A percentile compares a stretch with the other conserved stretches of the same genome.
Evolutionary conservation across 208 protist species (phyloP).

Genomic region (Trypanosoma melophagium): DNA sequence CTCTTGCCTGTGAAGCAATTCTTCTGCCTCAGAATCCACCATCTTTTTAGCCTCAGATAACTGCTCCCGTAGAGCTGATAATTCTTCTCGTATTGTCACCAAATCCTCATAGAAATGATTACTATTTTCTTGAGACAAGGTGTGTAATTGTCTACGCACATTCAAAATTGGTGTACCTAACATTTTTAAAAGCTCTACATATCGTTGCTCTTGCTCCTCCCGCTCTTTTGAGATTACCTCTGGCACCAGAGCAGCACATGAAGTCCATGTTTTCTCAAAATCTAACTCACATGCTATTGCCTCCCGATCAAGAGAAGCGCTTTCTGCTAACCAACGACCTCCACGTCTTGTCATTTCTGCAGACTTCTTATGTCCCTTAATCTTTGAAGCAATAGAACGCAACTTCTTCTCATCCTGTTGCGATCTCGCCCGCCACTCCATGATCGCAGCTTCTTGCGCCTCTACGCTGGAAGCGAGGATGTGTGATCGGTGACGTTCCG

Average conservation of each 20-base stretch:
- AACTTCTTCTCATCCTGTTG: slow-evolving; percentile 27
- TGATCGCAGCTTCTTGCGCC: slow-evolving; percentile 38
- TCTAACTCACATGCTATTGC: slow-evolving; percentile 38
- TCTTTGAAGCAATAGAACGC: slow-evolving; percentile 31
- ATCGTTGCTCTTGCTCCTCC: slow-evolving; percentile 1
- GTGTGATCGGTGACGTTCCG: slow-evolving; percentile 17
- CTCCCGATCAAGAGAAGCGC: slow-evolving; percentile 16
- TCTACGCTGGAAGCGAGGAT: slow-evolving; percentile 34
- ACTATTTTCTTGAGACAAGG: not conserved
- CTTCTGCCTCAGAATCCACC: slow-evolving; percentile 2
- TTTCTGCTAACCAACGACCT: slow-evolving; percentile 18
- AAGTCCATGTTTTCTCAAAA: slow-evolving; percentile 28
- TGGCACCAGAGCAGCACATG: slow-evolving; percentile 12
- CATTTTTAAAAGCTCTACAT: slow-evolving; percentile 4
- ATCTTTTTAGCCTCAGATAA: slow-evolving; percentile 7
- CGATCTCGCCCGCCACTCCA: slow-evolving; percentile 42
- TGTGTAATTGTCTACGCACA: slow-evolving; percentile 6
- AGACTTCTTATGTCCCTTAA: slow-evolving; percentile 38
- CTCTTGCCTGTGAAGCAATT: not conserved
- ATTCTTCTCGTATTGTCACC: not conserved
- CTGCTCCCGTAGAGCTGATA: slow-evolving; percentile 14
- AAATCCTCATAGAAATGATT: not conserved
- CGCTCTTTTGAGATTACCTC: slow-evolving; percentile 11
- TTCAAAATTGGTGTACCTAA: not conserved
- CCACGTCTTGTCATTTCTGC: slow-evolving; percentile 4